phyloP scores from a whole-genome alignment of 495 filamentous ascomycete genomes.

The Sphaerosporella brunnea region DNA sequence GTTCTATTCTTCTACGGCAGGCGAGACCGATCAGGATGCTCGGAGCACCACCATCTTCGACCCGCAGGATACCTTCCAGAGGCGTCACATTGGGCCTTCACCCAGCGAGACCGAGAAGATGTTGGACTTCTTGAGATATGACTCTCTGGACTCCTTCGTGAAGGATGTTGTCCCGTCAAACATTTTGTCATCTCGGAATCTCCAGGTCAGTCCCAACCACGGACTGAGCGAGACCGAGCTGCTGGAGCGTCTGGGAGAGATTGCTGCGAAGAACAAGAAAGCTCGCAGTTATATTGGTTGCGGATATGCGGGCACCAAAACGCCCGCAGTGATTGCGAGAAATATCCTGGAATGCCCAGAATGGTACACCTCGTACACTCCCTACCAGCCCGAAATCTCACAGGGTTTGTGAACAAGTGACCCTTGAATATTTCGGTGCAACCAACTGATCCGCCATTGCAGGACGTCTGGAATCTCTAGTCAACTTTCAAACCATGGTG shows the following conservation, averaged over 20 bases:
- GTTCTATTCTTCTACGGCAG: background rate
- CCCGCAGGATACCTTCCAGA: constrained; percentile 48
- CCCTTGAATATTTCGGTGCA: background rate
- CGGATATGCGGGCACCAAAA: constrained; percentile 73
- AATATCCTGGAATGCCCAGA: constrained; percentile 88
- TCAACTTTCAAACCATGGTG: constrained; percentile 95
- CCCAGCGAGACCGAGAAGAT: constrained; percentile 53
- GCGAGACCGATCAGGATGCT: background rate
- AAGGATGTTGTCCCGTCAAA: constrained; percentile 66
- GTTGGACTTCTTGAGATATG: constrained; percentile 58
- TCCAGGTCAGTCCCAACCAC: constrained; percentile 30
- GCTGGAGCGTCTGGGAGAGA: constrained; percentile 42
- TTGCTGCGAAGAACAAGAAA: constrained; percentile 46
- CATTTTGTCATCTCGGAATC: constrained; percentile 49
- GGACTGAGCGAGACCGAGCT: constrained; percentile 52
- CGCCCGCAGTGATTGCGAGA: constrained; percentile 82
- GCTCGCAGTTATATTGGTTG: constrained; percentile 59
- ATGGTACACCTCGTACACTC: constrained; percentile 98
- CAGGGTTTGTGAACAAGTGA: constrained; percentile 36
- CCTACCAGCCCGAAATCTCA: constrained; percentile 96
- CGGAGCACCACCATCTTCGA: constrained; percentile 25
- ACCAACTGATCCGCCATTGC: constrained; percentile 12
- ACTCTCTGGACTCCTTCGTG: constrained; percentile 72
- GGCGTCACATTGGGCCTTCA: constrained; percentile 88
- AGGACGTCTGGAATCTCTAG: constrained; percentile 67